These are phyloP conservation scores for Leccinum subgranulosum DNA, from an alignment of 768 basidiomycete species.

Conservation along the genomic window DNA sequence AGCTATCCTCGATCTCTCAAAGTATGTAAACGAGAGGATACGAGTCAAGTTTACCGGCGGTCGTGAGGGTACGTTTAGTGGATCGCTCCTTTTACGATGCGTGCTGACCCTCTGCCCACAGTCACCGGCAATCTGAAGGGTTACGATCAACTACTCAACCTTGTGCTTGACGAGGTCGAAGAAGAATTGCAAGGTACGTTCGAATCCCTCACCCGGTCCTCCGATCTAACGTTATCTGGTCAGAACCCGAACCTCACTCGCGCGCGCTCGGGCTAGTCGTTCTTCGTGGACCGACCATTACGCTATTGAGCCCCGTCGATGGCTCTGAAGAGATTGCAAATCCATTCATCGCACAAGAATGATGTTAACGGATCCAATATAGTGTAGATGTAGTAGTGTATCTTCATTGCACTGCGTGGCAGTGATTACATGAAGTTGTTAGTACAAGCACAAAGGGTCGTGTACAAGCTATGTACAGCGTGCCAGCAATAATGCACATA, in stretches of 20 bases:
- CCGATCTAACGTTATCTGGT: constrained; percentile 9
- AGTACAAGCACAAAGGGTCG: background rate
- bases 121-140: constrained; percentile 94
- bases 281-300: constrained; percentile 91
- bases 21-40: constrained; percentile 90
- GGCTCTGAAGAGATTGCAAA: constrained; percentile 94
- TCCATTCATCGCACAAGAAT: constrained; percentile 77
- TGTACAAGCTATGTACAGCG: constrained; percentile 8
- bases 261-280: constrained; percentile 82
- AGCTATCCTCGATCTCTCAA: constrained; percentile 91
- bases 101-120: constrained; percentile 31
- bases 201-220: constrained; percentile 8
- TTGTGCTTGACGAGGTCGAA: constrained; percentile 93
- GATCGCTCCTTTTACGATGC: background rate
- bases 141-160: constrained; percentile 93
- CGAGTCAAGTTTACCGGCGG: constrained; percentile 98
- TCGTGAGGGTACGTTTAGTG: constrained; percentile 66
- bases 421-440: constrained; percentile 16
- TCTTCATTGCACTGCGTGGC: constrained; percentile 8
- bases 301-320: constrained; percentile 90
- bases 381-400: constrained; percentile 1
- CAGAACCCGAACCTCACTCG: constrained; percentile 63
- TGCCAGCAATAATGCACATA: constrained; percentile 2
- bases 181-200: constrained; percentile 69
- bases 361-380: background rate